Evolutionary conservation across 2,329 filamentous ascomycete species (phyloP).

Genomic region (Emydomyces testavorans): DNA sequence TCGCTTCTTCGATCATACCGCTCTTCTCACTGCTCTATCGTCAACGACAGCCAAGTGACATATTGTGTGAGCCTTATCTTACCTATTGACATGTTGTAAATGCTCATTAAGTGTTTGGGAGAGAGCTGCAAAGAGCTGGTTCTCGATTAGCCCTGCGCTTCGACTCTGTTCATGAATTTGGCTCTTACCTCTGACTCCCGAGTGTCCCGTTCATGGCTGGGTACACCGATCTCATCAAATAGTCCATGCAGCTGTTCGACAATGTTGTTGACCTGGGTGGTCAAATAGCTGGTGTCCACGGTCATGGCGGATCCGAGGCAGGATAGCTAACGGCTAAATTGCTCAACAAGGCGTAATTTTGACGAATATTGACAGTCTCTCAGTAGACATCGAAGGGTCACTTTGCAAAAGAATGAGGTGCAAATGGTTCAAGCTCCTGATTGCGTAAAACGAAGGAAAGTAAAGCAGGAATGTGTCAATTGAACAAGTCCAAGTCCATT

Average conservation of each 20-base stretch:
- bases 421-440: background rate
- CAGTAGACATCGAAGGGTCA: background rate
- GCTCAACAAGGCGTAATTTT: background rate
- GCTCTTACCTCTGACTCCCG: constrained; percentile 69
- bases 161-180: background rate
- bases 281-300: constrained; percentile 87
- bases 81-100: constrained; percentile 65
- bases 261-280: constrained; percentile 89
- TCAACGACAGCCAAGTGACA: constrained; percentile 9
- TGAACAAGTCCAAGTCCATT: constrained; percentile 10
- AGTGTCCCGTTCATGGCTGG: constrained; percentile 78
- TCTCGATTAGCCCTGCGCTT: constrained; percentile 4
- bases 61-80: constrained; percentile 22
- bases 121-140: constrained; percentile 75
- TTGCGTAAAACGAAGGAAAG: background rate
- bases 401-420: constrained; percentile 9
- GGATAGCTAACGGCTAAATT: background rate
- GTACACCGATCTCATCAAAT: constrained; percentile 96
- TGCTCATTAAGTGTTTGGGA: constrained; percentile 89
- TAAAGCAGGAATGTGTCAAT: constrained; percentile 6
- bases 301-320: constrained; percentile 23
- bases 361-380: background rate
- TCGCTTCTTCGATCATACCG: constrained; percentile 77
- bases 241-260: constrained; percentile 85
- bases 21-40: constrained; percentile 59